phyloP scores from a whole-genome alignment of 2,329 filamentous ascomycete species.

The Paraphaeosphaeria minitans region DNA sequence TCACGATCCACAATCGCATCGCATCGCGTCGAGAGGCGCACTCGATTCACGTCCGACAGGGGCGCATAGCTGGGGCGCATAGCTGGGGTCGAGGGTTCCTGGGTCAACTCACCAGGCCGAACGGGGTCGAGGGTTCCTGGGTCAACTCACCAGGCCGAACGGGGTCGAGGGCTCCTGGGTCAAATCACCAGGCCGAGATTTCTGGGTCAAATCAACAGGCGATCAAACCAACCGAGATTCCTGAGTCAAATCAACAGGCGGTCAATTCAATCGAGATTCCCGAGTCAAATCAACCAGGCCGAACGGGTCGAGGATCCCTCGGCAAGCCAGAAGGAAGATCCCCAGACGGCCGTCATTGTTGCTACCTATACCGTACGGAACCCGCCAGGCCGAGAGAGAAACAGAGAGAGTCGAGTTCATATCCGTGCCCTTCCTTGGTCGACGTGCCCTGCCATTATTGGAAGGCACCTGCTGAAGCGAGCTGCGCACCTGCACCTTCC shows the following conservation, averaged over 20 bases:
- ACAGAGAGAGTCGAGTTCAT: constrained; percentile 1
- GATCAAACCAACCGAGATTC: constrained; percentile 27
- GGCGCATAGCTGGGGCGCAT: constrained; percentile 19
- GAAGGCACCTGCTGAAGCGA: constrained; percentile 38
- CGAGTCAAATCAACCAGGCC: too few species aligned
- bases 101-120: constrained; percentile 25
- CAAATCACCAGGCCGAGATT: constrained; percentile 26
- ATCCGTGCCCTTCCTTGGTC: constrained; percentile 27
- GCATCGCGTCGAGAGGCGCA: constrained; percentile 32
- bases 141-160: constrained; percentile 24
- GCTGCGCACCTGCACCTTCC: constrained; percentile 42
- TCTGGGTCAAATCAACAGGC: constrained; percentile 31
- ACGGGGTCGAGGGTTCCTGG: constrained; percentile 33
- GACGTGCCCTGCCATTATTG: constrained; percentile 36
- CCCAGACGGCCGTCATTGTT: constrained; percentile 15
- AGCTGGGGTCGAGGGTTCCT: constrained; percentile 29
- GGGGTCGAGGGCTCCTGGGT: constrained; percentile 32
- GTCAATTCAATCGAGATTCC: too few species aligned
- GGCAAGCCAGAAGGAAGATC: constrained; percentile 20
- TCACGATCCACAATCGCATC: constrained; percentile 32
- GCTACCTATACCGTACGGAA: constrained; percentile 22
- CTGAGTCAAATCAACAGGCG: too few species aligned
- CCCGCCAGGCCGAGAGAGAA: constrained; percentile 14
- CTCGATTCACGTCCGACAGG: constrained; percentile 31
- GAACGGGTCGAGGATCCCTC: too few species aligned